Base-by-base conservation (phyloP, 2,329 filamentous ascomycete species). In the Penicillium freii region DNA sequence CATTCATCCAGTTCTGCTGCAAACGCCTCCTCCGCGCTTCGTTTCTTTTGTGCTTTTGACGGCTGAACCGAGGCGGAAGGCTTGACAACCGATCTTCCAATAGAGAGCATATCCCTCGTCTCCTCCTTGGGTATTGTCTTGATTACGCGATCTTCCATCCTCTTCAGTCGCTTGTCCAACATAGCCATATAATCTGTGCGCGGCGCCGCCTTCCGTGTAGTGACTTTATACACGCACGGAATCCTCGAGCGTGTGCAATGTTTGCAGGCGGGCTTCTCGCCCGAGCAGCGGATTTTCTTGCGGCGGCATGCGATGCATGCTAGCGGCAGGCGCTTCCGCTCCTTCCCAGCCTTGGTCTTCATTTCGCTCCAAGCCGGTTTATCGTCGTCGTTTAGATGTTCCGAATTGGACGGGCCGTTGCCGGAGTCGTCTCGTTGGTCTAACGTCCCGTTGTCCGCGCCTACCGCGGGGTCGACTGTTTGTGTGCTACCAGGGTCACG, bases 181-280 rank as follows among this genome's bases (percentile, higher is more conserved):
- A 97, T 97, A 42, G 92, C 92, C 94, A 97, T 97, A 75, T 97
- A 97, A 75, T 97, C 94, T 19, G 94, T 97, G 51, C 94, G 84
- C 3, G 94, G 94, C 4, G 92, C 92, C 1, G 93, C 92, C 74
- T 97, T 97, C 59, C 94, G 84, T 4, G 92, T 92, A 0, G 92
- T 97, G 58, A 96, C 91, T 71, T 97, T 97, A 82, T 97, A 99
- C 5, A 97, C 92, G 72, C 94, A 99, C 1, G 93, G 93, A 66
- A 96, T 95, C 43, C 93, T 86, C 51, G 93, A 96, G 56, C 92
- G 86, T 58, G 95, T 81, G 71, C 94, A 97, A 76, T 97, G 94
- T 75, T 96, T 97, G 81, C 94, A 99, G 0, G 92, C 91, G 3
- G 94, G 94, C 75, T 97, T 97, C 79, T 97, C 94, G 57, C 94